A percentile compares a stretch with the other conserved stretches of the same genome.
Conservation (phyloP, 371 early-diverging fungal genomes). For the Lichtheimia ramosa region DNA sequence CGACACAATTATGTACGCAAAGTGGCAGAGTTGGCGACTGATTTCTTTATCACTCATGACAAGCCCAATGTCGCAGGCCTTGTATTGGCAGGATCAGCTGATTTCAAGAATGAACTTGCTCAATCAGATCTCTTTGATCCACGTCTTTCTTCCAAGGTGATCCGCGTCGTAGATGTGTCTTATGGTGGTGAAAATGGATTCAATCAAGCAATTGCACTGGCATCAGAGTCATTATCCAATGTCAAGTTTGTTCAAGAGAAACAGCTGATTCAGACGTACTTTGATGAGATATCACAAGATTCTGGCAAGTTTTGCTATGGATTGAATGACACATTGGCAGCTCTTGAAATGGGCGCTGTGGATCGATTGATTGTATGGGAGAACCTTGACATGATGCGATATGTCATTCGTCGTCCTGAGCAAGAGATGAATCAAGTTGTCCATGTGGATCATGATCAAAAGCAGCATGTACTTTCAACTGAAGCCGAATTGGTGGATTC, state of each 20-base stretch:
- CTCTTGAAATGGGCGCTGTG: conserved; percentile 95
- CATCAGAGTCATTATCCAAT: conserved; percentile 91
- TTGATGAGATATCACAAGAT: conserved; percentile 97
- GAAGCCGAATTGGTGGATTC: conserved; percentile 84
- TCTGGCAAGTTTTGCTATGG: conserved; percentile 98
- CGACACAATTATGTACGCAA: conserved; percentile 99
- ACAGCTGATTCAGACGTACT: conserved; percentile 95
- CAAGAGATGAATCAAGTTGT: conserved; percentile 67
- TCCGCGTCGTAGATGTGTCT: conserved; percentile 97
- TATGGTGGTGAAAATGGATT: conserved; percentile 99
- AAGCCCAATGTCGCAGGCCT: conserved; percentile 88
- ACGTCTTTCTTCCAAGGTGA: conserved; percentile 87
- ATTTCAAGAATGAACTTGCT: conserved; percentile 97
- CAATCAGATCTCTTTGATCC: conserved; percentile 96
- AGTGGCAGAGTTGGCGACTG: conserved; percentile 95
- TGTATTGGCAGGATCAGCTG: conserved; percentile 98
- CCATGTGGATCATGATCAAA: conserved; percentile 84
- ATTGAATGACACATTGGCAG: conserved; percentile 96
- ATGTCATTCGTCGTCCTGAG: conserved; percentile 71
- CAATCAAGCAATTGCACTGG: conserved; percentile 97
- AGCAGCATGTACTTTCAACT: conserved; percentile 70
- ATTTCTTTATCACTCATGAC: conserved; percentile 51
- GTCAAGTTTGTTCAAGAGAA: conserved; percentile 99
- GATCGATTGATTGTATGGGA: conserved; percentile 99
- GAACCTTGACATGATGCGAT: conserved; percentile 79